These are phyloP conservation scores for Penicillium griseofulvum DNA, from an alignment of 2,329 filamentous ascomycete genomes.

Conservation along the genomic window DNA sequence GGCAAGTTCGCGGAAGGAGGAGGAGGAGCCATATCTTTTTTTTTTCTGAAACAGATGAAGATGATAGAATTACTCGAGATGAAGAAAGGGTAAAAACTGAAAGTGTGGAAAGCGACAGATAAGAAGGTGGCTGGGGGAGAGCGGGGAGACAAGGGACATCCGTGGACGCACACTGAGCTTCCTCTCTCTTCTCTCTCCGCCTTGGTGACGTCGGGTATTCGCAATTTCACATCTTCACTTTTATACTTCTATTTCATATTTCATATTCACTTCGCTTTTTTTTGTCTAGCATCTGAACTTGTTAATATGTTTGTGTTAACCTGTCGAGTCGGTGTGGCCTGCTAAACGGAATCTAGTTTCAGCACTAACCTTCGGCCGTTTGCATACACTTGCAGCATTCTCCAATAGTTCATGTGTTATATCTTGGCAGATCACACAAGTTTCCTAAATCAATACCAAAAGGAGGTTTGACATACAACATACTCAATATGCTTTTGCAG, in stretches of 20 bases:
- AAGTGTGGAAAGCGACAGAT: conserved; percentile 7
- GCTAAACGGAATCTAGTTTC: conserved; percentile 1
- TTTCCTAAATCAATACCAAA: neutral
- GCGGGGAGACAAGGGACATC: conserved; percentile 8
- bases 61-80: conserved; percentile 4
- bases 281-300: neutral
- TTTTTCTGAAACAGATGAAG: conserved; percentile 6
- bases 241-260: neutral
- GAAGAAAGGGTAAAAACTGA: neutral
- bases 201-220: conserved; percentile 22
- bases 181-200: conserved; percentile 19
- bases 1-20: conserved; percentile 63
- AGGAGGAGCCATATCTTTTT: conserved; percentile 65
- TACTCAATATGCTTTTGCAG: too few relatives aligned
- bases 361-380: conserved; percentile 4
- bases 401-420: neutral
- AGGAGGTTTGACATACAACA: neutral
- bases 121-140: conserved; percentile 9
- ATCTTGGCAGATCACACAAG: neutral
- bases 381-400: conserved; percentile 3
- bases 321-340: conserved; percentile 8
- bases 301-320: neutral
- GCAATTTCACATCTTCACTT: conserved; percentile 1
- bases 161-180: conserved; percentile 3
- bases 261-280: neutral